phyloP scores from a whole-genome alignment of 208 protist genomes.

The Hexamita inflata region DNA sequence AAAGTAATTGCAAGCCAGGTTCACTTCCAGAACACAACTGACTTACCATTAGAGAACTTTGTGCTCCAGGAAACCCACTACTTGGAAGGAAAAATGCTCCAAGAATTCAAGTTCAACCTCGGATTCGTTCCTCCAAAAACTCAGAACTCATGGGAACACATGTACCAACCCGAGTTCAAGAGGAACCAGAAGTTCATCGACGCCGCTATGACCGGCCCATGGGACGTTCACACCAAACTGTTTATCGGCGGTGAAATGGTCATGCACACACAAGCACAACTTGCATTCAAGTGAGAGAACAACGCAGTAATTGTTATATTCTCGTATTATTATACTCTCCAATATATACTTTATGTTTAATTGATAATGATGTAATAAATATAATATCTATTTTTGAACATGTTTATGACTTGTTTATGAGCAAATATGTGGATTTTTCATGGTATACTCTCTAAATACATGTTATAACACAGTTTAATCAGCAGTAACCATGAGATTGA shows the following conservation, averaged over 20 bases:
- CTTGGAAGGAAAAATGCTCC: not conserved
- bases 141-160: conserved; percentile 16
- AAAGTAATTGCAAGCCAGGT: conserved; percentile 4
- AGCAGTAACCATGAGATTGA: too few species aligned
- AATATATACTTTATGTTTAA: too few species aligned
- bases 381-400: too few species aligned
- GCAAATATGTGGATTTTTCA: too few species aligned
- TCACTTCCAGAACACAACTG: not conserved
- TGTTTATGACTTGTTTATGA: too few species aligned
- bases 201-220: not conserved
- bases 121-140: conserved; percentile 3
- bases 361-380: too few species aligned
- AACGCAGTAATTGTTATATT: too few species aligned
- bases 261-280: not conserved
- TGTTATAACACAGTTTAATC: too few species aligned
- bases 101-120: not conserved
- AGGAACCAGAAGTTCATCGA: not conserved
- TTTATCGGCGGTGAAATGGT: not conserved
- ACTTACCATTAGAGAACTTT: not conserved
- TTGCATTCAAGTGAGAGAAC: conserved; percentile 10
- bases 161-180: conserved; percentile 18
- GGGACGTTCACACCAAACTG: not conserved
- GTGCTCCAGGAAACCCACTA: not conserved
- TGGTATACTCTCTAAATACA: too few species aligned
- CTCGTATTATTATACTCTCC: too few species aligned